phyloP scores from a whole-genome alignment of 75 land plant species.

The Selaginella moellendorffii region DNA sequence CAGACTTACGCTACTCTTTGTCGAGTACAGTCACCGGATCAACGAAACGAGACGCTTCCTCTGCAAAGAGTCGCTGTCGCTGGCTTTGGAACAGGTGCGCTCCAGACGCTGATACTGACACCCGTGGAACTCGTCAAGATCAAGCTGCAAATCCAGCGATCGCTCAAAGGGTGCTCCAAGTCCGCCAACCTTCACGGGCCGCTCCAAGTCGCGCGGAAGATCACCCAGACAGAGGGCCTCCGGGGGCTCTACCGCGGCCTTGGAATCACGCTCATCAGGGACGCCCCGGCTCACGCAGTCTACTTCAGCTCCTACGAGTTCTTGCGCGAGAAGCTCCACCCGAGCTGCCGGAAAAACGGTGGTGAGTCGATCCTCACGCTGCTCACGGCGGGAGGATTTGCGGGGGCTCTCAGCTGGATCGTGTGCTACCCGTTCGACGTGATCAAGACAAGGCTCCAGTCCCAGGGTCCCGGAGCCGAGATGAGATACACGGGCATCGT shows the following conservation, averaged over 20 bases:
- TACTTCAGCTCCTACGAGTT: conserved; percentile 90
- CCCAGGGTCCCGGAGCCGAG: conserved; percentile 26
- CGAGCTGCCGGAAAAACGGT: conserved; percentile 66
- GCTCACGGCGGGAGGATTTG: conserved; percentile 86
- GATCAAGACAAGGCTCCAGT: conserved; percentile 75
- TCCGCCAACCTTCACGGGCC: conserved; percentile 32
- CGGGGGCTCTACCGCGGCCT: conserved; percentile 75
- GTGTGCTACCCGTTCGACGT: conserved; percentile 88
- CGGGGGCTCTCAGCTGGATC: conserved; percentile 92
- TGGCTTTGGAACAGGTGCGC: conserved; percentile 67
- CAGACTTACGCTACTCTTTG: conserved; percentile 67
- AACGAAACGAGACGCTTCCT: conserved; percentile 47
- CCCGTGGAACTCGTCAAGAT: conserved; percentile 92
- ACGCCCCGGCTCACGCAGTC: conserved; percentile 76
- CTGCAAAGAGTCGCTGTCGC: conserved; percentile 60
- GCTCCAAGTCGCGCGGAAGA: conserved; percentile 31
- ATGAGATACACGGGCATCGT: conserved; percentile 51
- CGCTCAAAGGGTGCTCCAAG: background rate
- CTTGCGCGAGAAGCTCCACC: conserved; percentile 66
- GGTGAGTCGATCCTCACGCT: conserved; percentile 58
- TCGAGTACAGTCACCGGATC: conserved; percentile 25
- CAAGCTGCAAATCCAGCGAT: conserved; percentile 34
- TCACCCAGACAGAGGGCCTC: conserved; percentile 48
- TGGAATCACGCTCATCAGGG: conserved; percentile 57
- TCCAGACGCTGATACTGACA: conserved; percentile 57